Conservation (phyloP, 768 basidiomycete species). For the Suillus variegatus region DNA sequence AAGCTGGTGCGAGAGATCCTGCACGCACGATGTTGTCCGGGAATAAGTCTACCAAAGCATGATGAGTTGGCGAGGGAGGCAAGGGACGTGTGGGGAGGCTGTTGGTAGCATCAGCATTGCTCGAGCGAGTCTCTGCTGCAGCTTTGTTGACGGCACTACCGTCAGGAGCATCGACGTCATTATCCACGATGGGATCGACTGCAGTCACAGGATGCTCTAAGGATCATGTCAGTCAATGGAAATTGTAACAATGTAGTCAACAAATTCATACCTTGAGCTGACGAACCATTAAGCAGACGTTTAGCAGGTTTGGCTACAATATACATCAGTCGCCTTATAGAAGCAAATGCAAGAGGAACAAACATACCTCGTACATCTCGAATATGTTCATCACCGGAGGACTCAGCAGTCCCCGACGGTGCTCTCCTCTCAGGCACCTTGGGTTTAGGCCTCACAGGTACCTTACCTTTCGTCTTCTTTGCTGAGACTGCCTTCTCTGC, state of each 20-base stretch:
- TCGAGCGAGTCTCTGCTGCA: too few relatives aligned
- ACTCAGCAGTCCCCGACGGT: neutral
- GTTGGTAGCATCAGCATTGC: neutral
- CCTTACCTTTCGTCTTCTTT: neutral
- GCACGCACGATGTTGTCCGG: too few relatives aligned
- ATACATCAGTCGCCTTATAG: neutral
- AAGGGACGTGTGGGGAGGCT: neutral
- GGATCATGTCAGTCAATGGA: too few relatives aligned
- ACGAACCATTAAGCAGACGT: neutral
- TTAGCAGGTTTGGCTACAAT: neutral
- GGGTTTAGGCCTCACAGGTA: neutral
- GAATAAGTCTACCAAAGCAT: neutral
- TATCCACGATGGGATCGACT: too few relatives aligned
- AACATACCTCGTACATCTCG: neutral
- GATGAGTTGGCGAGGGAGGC: neutral
- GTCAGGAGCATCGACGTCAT: too few relatives aligned
- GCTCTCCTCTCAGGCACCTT: neutral
- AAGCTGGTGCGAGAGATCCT: neutral
- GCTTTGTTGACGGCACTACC: too few relatives aligned
- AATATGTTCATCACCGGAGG: neutral
- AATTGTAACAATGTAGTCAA: too few relatives aligned
- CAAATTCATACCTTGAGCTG: neutral
- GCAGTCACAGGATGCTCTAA: too few relatives aligned
- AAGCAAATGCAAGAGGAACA: neutral
- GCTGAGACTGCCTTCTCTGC: neutral